Conservation (phyloP, 495 filamentous ascomycete species). For the Trichoderma gamsii region DNA sequence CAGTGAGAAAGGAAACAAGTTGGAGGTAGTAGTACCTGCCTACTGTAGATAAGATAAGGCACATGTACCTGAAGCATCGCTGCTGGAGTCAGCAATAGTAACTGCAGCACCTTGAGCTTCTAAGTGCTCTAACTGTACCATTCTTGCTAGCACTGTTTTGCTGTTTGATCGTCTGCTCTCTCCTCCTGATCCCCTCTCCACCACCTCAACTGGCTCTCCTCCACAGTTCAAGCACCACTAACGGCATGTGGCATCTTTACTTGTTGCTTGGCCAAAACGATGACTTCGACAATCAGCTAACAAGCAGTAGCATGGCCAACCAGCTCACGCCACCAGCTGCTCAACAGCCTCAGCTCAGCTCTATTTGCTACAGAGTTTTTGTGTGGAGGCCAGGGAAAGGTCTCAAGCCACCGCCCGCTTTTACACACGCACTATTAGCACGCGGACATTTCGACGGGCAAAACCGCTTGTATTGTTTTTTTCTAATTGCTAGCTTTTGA, state of each 20-base stretch:
- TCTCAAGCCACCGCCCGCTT: slow-evolving; percentile 11
- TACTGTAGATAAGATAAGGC: background rate
- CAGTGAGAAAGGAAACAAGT: background rate
- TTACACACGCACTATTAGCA: background rate
- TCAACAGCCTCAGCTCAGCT: no score
- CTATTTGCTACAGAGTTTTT: no score
- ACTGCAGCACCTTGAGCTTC: background rate
- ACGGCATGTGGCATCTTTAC: no score
- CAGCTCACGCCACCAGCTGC: no score
- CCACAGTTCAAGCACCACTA: no score
- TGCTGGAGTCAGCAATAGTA: no score
- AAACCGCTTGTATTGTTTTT: background rate
- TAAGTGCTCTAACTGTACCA: background rate
- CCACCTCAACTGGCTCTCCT: background rate
- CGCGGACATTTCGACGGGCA: background rate
- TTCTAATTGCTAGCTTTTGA: background rate
- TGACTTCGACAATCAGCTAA: no score
- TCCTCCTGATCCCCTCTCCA: slow-evolving; percentile 4
- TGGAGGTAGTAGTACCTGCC: no score
- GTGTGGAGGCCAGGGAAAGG: background rate
- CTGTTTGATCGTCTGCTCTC: background rate
- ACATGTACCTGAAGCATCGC: no score
- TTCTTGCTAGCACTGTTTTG: background rate
- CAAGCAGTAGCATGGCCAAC: no score
- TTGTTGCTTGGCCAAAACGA: no score